A percentile compares a stretch with the other conserved stretches of the same genome.
These are phyloP conservation scores for Tuber indicum DNA, from an alignment of 495 filamentous ascomycete genomes.

Conservation along the genomic window DNA sequence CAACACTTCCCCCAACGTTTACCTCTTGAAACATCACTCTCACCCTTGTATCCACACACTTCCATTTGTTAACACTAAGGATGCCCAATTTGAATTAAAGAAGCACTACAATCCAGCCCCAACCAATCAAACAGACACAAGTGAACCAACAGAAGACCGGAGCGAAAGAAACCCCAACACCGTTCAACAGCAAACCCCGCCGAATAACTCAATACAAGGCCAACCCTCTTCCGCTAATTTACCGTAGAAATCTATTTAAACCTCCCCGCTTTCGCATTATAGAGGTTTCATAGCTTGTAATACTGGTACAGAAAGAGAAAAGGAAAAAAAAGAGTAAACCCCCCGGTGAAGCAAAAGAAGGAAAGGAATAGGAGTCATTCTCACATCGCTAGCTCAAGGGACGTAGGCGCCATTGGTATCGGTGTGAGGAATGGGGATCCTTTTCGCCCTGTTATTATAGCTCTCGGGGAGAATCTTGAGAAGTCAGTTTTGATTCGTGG, in stretches of 20 bases:
- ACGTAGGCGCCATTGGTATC: constrained; percentile 21
- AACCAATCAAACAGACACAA: not conserved
- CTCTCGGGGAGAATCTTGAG: constrained; percentile 83
- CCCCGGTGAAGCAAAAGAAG: not conserved
- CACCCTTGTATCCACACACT: not conserved
- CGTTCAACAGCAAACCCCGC: not conserved
- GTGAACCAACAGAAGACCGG: not conserved
- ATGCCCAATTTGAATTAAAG: not conserved
- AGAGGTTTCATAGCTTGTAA: not conserved
- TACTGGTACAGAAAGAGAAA: not conserved
- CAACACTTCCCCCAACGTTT: not conserved
- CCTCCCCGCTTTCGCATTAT: not conserved
- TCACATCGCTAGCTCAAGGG: not conserved
- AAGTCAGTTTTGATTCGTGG: constrained; percentile 10
- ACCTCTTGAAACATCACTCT: not conserved
- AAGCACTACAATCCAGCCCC: not conserved
- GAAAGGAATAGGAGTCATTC: not conserved
- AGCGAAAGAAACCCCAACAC: not conserved
- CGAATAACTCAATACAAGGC: not conserved
- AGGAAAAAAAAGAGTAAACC: not conserved
- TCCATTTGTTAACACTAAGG: not conserved
- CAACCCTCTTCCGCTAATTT: not conserved
- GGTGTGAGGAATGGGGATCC: constrained; percentile 63
- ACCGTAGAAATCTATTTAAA: not conserved
- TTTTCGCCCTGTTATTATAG: constrained; percentile 90